Base-by-base conservation (phyloP, 441 rosid genomes). In the Omphalea diandra region DNA sequence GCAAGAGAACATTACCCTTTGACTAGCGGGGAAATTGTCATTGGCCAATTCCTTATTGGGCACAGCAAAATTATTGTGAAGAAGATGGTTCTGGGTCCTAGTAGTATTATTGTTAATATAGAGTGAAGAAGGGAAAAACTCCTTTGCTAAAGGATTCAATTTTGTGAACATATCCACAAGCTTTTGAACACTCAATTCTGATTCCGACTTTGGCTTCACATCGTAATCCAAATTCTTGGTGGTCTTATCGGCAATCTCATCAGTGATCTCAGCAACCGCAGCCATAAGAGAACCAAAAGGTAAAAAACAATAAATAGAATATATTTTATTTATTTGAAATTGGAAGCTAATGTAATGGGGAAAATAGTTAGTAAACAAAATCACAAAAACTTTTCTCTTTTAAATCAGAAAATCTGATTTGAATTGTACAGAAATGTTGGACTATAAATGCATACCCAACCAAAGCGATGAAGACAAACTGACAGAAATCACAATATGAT, bases 141-240 rank as follows among this genome's bases (percentile, higher is more conserved):
- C 93, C 71, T 90, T 86, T 1, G 91, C 93, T 78, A 70, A 72
- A 81, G 96, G 96, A 77, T 90, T 88, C 82, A 90, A 73, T 80
- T 88, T 88, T 71, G 89, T 88, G 82, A 90, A 83, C 78, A 86
- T 85, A 2, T 86, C 90, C 68, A 90, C 93, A 74, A 90, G 86
- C 70, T 86, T 86, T 70, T 86, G 77, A 76, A 88, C 82, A 68
- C 66, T 85, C 76, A 86, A 81, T 81, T 88, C 83, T 2, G 85
- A 57, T 71, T 81, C 89, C 67, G 85, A 67, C 77, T 85, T 82
- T 20, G 79, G 67, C 14, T 74, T 72, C 24, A 9, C 27, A 43
- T 68, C 73, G 44, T 69, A 61, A n/a, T 64, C 86, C 68, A 72
- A 69, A 68, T 74, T 83, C 73, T 79, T 68, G 47, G 49, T 70